Evolutionary conservation across 768 basidiomycete genomes (phyloP), one percentile per base, ranked within the genome.

Genomic region (Lentinula raphanica): DNA sequence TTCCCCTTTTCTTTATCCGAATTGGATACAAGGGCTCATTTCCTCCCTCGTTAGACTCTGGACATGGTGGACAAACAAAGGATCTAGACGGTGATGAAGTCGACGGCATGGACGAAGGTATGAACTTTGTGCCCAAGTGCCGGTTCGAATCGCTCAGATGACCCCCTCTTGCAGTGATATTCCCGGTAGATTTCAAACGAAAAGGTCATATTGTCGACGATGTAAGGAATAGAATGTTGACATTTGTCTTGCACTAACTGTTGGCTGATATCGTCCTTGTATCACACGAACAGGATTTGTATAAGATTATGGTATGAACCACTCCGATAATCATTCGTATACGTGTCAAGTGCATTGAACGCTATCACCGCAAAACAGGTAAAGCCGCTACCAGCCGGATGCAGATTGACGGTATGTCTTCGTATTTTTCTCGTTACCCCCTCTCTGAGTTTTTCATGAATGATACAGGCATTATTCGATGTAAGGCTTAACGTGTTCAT

Each of bases 21-120:
- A 13, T n/a, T n/a, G n/a, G n/a, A n/a, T n/a, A n/a, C n/a, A n/a
- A n/a, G n/a, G n/a, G 36, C 29, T 28, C 9, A 27, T 46, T 23
- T 3, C 11, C 13, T 28, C 32, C 49, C 6, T 21, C n/a, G n/a
- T n/a, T 55, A 90, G 89, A 92, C 71, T 96, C 94, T 1, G 96
- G 95, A 0, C 95, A 98, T 65, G 96, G 97, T n/a, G 96, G 94
- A 9, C 94, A 95, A 67, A 86, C 87, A 2, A 78, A 76, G 54
- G 94, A 97, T 70, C 60, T 72, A 1, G 80, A 91, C 62, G 90
- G 90, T 3, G 91, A 92, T 63, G 87, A 95, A 70, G 72, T 77
- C 0, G 88, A 91, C 64, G 94, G 93, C 6, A 81, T 74, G 55
- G 92, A 94, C 61, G 92, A 94, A 78, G 83, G 86, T 85, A 57